Evolutionary conservation across 2,329 filamentous ascomycete species (phyloP).

Genomic region (Tolypocladium ophioglossoides): DNA sequence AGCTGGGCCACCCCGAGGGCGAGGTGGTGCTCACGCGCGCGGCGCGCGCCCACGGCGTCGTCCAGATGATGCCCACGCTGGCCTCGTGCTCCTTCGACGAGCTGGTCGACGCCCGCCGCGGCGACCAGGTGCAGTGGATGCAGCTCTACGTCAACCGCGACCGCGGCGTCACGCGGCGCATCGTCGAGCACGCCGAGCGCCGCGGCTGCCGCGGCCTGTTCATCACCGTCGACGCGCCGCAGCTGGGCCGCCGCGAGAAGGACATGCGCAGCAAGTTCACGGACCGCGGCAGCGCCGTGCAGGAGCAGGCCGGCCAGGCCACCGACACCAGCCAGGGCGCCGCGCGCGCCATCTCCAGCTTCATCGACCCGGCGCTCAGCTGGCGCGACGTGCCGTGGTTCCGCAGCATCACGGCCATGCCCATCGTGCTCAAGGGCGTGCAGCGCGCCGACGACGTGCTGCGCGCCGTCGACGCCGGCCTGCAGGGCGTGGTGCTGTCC

Average conservation of each 20-base stretch:
- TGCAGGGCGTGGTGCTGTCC: constrained; percentile 84
- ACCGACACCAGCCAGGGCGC: constrained; percentile 88
- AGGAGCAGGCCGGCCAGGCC: constrained; percentile 68
- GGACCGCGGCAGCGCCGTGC: constrained; percentile 74
- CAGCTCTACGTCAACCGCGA: constrained; percentile 98
- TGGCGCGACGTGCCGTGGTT: constrained; percentile 98
- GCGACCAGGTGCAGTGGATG: constrained; percentile 86
- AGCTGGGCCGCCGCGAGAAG: constrained; percentile 90
- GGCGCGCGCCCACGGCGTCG: constrained; percentile 73
- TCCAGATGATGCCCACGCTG: constrained; percentile 98
- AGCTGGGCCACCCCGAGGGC: constrained; percentile 87
- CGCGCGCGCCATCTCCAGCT: constrained; percentile 86
- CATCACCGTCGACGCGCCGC: constrained; percentile 95
- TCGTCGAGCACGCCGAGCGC: constrained; percentile 82
- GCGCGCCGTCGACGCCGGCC: constrained; percentile 68
- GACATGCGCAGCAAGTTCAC: constrained; percentile 93
- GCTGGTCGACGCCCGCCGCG: constrained; percentile 73
- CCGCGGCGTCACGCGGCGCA: constrained; percentile 77
- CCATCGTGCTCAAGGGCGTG: constrained; percentile 92
- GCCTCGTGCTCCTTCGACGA: constrained; percentile 97
- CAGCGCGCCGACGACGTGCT: constrained; percentile 94
- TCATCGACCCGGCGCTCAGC: constrained; percentile 88
- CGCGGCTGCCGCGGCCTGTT: constrained; percentile 93
- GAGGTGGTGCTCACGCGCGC: constrained; percentile 85
- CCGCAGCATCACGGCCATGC: constrained; percentile 79